Percentiles rank a stretch among this genome's conserved stretches.
phyloP scores from a whole-genome alignment of 2,329 filamentous ascomycete species.

The Scedosporium dehoogii region DNA sequence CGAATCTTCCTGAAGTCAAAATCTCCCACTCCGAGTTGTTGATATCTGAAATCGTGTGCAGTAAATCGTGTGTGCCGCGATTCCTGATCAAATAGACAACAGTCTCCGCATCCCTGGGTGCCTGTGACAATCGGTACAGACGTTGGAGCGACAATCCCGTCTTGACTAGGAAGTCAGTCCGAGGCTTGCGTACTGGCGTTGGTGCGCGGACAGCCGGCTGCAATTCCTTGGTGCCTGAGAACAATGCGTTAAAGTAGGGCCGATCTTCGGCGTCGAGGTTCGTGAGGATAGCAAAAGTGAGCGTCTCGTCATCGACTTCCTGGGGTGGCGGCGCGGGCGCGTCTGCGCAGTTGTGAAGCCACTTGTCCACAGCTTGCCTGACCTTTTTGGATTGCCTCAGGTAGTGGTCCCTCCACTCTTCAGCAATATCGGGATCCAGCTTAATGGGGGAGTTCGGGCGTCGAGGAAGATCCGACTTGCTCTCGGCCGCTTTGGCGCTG shows the following conservation, averaged over 20 bases:
- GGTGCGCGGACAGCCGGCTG: constrained; percentile 52
- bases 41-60: constrained; percentile 80
- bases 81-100: constrained; percentile 82
- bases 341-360: constrained; percentile 74
- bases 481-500: constrained; percentile 46
- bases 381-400: constrained; percentile 88
- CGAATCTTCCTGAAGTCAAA: constrained; percentile 83
- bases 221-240: constrained; percentile 51
- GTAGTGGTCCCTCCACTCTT: constrained; percentile 88
- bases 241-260: constrained; percentile 71
- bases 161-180: constrained; percentile 65
- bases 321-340: constrained; percentile 65
- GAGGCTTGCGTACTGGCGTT: constrained; percentile 54
- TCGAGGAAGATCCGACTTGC: constrained; percentile 44
- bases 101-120: constrained; percentile 76
- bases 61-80: constrained; percentile 69
- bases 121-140: constrained; percentile 63
- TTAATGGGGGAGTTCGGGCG: constrained; percentile 55
- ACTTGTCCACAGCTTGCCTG: constrained; percentile 79
- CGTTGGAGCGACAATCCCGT: constrained; percentile 73
- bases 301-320: constrained; percentile 87
- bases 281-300: constrained; percentile 88
- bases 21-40: constrained; percentile 95
- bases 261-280: constrained; percentile 68
- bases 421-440: constrained; percentile 86